Conservation (phyloP, 2,329 filamentous ascomycete species). For the Pseudopyrenochaeta lycopersici region DNA sequence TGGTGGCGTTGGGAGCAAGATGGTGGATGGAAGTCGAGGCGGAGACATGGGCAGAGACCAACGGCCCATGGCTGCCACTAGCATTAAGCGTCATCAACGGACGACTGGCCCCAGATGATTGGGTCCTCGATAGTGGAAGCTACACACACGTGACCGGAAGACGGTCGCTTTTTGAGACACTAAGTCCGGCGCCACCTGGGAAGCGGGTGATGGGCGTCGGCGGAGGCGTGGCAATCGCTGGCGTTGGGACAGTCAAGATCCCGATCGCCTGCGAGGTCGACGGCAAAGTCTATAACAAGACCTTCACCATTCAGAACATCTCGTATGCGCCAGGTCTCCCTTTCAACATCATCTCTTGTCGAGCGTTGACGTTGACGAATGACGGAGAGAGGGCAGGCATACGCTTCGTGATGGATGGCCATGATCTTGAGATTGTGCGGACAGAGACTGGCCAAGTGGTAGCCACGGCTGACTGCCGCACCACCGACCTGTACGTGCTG, state of each 20-base stretch:
- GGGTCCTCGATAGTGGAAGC: conserved; percentile 1
- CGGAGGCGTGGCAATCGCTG: too few species aligned
- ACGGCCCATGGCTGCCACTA: background rate
- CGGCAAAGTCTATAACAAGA: background rate
- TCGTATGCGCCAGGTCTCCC: too few species aligned
- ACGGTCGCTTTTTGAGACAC: conserved; percentile 1
- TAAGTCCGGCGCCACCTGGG: background rate
- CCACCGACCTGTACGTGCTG: background rate
- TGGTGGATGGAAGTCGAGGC: conserved; percentile 2
- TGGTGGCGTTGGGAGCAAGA: conserved; percentile 2
- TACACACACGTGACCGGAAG: conserved; percentile 1
- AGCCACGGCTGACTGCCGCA: conserved; percentile 4
- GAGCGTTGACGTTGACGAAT: too few species aligned
- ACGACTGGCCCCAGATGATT: conserved; percentile 2
- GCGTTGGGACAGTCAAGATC: background rate
- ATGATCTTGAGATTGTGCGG: conserved; percentile 5
- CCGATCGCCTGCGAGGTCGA: background rate
- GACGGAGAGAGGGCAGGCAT: conserved; percentile 2
- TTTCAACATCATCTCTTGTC: too few species aligned
- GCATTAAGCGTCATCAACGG: background rate
- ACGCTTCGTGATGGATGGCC: conserved; percentile 5
- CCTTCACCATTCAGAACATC: too few species aligned
- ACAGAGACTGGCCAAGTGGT: conserved; percentile 2
- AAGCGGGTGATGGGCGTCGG: conserved; percentile 2
- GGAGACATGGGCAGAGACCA: background rate